Evolutionary conservation across 1,139 yeast species (phyloP).

Genomic region (Sugiyamaella novakii): DNA sequence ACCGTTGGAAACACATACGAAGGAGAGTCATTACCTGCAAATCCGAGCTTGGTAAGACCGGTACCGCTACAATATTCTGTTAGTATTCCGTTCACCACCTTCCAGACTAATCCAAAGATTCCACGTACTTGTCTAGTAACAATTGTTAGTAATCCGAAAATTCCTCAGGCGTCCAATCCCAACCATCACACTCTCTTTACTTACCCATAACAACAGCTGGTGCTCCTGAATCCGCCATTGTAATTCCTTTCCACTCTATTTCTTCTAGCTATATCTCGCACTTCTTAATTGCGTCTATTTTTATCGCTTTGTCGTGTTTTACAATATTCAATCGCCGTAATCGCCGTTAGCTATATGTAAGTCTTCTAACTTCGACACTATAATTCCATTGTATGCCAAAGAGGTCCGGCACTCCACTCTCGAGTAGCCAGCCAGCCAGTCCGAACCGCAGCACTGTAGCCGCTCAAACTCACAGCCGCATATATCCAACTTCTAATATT

Average conservation of each 20-base stretch:
- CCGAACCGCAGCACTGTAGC: no score
- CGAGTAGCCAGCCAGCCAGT: no score
- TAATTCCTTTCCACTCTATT: neutral
- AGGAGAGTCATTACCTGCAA: constrained; percentile 98
- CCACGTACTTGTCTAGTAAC: constrained; percentile 30
- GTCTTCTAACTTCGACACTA: no score
- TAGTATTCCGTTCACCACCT: neutral
- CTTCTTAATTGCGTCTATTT: neutral
- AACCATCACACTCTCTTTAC: no score
- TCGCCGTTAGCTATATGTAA: neutral
- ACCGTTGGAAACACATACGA: constrained; percentile 98
- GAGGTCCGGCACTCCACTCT: no score
- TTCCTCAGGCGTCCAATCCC: no score
- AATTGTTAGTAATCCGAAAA: constrained; percentile 9
- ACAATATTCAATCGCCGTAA: neutral
- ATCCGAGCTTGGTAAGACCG: constrained; percentile 94
- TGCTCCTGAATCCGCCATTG: constrained; percentile 39
- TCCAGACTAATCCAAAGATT: constrained; percentile 1
- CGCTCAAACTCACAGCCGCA: no score
- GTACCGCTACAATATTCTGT: constrained; percentile 69
- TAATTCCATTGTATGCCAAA: no score
- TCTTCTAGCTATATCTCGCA: neutral
- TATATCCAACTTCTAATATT: no score
- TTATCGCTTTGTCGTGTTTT: no score
- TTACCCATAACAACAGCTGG: constrained; percentile 96